Evolutionary conservation across 2,329 filamentous ascomycete species (phyloP).

Genomic region (Karstenula rhodostoma): DNA sequence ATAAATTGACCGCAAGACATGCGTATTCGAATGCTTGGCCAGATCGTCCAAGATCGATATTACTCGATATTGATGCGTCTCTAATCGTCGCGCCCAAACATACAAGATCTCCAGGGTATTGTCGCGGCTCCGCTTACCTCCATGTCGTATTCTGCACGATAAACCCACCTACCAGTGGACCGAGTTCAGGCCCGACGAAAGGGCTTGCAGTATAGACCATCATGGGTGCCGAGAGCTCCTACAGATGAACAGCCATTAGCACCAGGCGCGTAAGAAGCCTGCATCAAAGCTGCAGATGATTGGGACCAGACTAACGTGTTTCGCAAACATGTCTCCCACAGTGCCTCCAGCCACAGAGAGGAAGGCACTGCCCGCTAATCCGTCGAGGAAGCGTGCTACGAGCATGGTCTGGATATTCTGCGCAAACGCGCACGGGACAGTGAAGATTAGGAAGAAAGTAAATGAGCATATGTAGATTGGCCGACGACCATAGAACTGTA

Average conservation of each 20-base stretch:
- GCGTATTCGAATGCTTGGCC: conserved; percentile 2
- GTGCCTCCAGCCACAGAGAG: conserved; percentile 80
- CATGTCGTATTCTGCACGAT: conserved; percentile 79
- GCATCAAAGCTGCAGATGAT: conserved; percentile 10
- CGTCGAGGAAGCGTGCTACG: conserved; percentile 78
- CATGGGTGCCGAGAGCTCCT: conserved; percentile 80
- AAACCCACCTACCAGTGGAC: conserved; percentile 75
- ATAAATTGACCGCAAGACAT: conserved; percentile 12
- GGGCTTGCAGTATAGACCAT: conserved; percentile 68
- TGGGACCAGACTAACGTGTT: conserved; percentile 35
- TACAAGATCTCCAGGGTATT: conserved; percentile 17
- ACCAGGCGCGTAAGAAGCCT: conserved; percentile 4
- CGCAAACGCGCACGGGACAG: conserved; percentile 84
- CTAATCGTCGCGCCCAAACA: not conserved
- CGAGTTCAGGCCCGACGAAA: conserved; percentile 66
- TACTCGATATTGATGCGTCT: conserved; percentile 3
- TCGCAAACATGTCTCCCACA: conserved; percentile 70
- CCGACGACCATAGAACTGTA: conserved; percentile 79
- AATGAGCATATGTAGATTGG: conserved; percentile 83
- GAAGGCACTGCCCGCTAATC: conserved; percentile 71
- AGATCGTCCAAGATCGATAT: not conserved
- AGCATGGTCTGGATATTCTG: conserved; percentile 82
- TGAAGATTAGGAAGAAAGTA: conserved; percentile 76
- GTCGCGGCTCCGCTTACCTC: conserved; percentile 46
- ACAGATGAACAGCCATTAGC: conserved; percentile 19